Base-by-base conservation (phyloP, 345 rosid species). In the Moricandia arvensis region DNA sequence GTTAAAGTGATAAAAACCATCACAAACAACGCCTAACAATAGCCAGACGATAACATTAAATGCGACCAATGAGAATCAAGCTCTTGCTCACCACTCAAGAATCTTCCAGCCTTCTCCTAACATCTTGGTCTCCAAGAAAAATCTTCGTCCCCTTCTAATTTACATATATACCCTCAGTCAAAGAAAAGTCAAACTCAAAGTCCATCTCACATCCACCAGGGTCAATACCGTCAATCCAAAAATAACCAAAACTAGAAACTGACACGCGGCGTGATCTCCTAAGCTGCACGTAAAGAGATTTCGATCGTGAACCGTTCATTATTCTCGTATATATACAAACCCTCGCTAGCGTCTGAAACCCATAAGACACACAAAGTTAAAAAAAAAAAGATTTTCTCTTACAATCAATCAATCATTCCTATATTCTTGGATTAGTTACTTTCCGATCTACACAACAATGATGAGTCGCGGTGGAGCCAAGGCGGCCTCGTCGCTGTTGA, bases 381-480 rank as follows among this genome's bases (percentile, higher is more conserved):
- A 6, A 58, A 51, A 45, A 8, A 27, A 53, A 75, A 13, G 21
- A 49, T 49, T 5, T 0, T 38, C 17, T 59, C 55, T 63, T 59
- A 13, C 45, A 49, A 0, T 21, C 24, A 49, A 0, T 21, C 24
- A 21, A 49, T 49, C 55, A 16, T n/a, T 65, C 74, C 78, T 73
- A 73, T 30, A 73, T 79, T 68, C 61, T 53, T 73, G 81, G 71
- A 79, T 61, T 43, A 29, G 26, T 38, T 27, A 21, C 1, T 33
- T 60, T 24, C n/a, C 21, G 37, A 58, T 16, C 34, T 10, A 26
- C 27, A 26, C 8, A 58, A 45, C 66, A 78, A 79, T 68, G 72
- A 74, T 69, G 75, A 49, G 8, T 65, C 79, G 72, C 61, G 76
- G 82, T 59, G 82, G 76, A 64, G 68, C 73, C 18, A 74, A 69